Conservation (phyloP, 2,329 filamentous ascomycete species). For the Akanthomyces dipterigenus region DNA sequence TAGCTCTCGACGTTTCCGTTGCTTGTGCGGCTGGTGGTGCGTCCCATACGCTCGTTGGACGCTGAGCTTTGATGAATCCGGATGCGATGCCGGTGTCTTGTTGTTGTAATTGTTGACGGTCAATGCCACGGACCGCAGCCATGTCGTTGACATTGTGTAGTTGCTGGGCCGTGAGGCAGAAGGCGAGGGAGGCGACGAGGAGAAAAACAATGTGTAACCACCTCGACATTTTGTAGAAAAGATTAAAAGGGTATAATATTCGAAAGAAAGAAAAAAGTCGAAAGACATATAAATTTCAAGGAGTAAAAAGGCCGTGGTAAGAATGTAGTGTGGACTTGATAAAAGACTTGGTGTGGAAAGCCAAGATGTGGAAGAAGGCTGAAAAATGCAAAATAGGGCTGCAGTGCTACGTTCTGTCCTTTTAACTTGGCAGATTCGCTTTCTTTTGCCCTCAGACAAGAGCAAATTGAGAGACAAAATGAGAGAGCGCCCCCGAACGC, state of each 20-base stretch:
- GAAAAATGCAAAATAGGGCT: neutral
- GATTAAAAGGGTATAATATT: neutral
- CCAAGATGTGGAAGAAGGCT: neutral
- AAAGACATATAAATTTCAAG: neutral
- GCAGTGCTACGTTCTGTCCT: neutral
- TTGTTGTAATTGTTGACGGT: neutral
- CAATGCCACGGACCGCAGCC: neutral
- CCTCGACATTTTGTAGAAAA: neutral
- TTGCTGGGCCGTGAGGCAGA: constrained; percentile 6
- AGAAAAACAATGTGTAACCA: neutral
- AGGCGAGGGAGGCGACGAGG: constrained; percentile 1
- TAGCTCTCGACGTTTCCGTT: neutral
- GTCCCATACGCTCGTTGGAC: neutral
- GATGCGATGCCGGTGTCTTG: neutral
- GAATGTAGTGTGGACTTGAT: no score
- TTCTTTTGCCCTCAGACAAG: neutral
- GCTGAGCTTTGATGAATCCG: neutral
- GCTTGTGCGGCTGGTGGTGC: neutral
- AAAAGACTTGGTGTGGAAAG: neutral
- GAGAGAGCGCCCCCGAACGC: neutral
- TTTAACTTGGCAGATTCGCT: neutral
- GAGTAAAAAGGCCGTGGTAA: no score
- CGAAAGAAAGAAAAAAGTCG: neutral
- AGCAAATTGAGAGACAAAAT: constrained; percentile 1
- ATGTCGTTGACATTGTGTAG: neutral